phyloP scores from a whole-genome alignment of 306 rosid genomes.

The Casuarina glauca region DNA sequence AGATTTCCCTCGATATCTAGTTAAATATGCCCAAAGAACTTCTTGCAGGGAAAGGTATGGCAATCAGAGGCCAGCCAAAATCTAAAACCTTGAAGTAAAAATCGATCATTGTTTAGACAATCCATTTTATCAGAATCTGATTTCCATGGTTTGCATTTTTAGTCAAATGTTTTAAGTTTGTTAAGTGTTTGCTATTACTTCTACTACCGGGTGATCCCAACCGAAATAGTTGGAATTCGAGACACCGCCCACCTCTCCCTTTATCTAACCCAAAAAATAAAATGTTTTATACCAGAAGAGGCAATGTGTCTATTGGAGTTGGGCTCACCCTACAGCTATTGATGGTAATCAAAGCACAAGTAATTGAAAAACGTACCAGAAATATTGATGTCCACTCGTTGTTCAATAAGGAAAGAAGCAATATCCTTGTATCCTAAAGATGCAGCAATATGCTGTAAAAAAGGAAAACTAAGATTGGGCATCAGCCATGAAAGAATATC shows the following conservation, averaged over 20 bases:
- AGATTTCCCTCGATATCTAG: neutral
- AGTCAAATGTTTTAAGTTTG: too few relatives aligned
- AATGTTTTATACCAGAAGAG: neutral
- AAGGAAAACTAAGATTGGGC: constrained; percentile 16
- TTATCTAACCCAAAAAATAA: too few relatives aligned
- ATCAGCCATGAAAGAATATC: neutral
- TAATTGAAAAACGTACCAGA: constrained; percentile 40
- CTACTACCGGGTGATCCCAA: too few relatives aligned
- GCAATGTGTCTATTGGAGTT: neutral
- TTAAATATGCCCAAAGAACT: neutral
- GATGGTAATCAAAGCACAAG: neutral
- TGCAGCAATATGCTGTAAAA: constrained; percentile 53
- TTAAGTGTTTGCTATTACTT: too few relatives aligned
- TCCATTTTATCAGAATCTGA: too few relatives aligned
- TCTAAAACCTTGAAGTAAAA: too few relatives aligned
- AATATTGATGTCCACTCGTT: constrained; percentile 37
- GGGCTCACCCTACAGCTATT: neutral
- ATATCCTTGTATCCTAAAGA: constrained; percentile 60
- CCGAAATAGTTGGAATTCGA: too few relatives aligned
- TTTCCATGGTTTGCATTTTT: too few relatives aligned
- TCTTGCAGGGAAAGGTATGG: too few relatives aligned
- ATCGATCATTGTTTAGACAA: too few relatives aligned
- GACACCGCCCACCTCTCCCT: too few relatives aligned
- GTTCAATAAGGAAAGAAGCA: constrained; percentile 47
- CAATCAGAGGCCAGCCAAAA: too few relatives aligned